A percentile compares a stretch with the other conserved stretches of the same genome.
Evolutionary conservation across 345 rosid genomes (phyloP).

Genomic region (Dovyalis caffra): DNA sequence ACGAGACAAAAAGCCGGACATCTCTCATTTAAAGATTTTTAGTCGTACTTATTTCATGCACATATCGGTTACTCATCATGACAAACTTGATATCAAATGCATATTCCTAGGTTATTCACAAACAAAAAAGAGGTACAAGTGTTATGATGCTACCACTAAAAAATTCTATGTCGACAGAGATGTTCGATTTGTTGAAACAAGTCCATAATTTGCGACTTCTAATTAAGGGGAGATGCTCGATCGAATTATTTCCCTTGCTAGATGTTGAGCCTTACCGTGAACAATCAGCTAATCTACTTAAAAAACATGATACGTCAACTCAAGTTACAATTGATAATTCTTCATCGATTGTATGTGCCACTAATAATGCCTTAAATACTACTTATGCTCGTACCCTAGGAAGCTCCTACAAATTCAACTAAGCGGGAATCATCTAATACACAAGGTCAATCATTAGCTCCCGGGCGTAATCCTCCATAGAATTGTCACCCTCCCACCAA

Average conservation of each 20-base stretch:
- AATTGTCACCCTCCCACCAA: neutral
- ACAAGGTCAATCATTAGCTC: neutral
- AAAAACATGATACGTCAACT: no score
- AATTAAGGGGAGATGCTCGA: neutral
- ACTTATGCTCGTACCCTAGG: neutral
- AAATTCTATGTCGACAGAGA: neutral
- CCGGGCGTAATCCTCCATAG: neutral
- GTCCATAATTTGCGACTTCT: no score
- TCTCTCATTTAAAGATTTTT: neutral
- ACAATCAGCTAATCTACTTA: no score
- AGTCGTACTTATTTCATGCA: neutral
- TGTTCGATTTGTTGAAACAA: neutral
- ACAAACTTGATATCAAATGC: neutral
- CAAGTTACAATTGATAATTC: no score
- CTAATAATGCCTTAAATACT: no score
- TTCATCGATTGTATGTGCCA: no score
- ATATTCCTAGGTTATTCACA: neutral
- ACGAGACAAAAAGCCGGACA: neutral
- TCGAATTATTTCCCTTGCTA: neutral
- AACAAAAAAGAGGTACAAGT: neutral
- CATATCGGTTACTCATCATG: neutral
- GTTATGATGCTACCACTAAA: neutral
- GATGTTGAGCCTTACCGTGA: no score
- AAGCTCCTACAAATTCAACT: neutral
- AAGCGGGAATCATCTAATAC: neutral